Percentiles rank a stretch among this genome's conserved stretches.
Evolutionary conservation across 163 green algal species (phyloP).

Genomic region (Volvox carteri): DNA sequence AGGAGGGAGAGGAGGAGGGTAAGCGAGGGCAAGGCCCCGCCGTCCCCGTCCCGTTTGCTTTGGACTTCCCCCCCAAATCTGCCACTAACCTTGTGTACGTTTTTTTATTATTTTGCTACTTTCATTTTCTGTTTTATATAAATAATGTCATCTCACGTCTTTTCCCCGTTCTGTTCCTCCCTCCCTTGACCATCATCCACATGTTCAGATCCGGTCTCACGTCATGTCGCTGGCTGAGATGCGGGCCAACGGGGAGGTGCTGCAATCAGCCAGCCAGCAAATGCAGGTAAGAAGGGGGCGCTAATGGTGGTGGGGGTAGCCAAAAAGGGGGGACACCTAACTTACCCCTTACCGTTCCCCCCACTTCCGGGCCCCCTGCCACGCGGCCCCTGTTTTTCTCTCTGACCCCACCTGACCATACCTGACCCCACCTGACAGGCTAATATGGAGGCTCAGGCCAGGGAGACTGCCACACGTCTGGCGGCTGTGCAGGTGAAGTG

Average conservation of each 20-base stretch:
- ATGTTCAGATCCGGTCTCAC: not conserved
- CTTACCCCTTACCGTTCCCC: not conserved
- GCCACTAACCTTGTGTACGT: too few species aligned
- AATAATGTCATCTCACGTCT: too few species aligned
- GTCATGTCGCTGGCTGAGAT: slow-evolving; percentile 41
- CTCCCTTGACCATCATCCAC: too few species aligned
- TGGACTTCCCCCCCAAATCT: too few species aligned
- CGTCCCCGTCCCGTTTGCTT: too few species aligned
- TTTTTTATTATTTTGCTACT: too few species aligned
- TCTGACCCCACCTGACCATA: too few species aligned
- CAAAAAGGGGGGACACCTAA: not conserved
- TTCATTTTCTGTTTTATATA: too few species aligned
- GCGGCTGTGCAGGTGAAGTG: slow-evolving; percentile 6
- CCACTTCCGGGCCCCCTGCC: not conserved
- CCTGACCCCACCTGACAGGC: slow-evolving; percentile 3
- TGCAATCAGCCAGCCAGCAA: slow-evolving; percentile 35
- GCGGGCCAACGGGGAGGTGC: slow-evolving; percentile 34
- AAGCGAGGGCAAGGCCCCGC: not conserved
- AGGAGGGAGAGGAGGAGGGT: not conserved
- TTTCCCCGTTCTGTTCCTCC: too few species aligned
- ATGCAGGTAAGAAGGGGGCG: slow-evolving; percentile 36
- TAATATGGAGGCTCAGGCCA: slow-evolving; percentile 29
- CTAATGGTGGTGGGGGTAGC: not conserved
- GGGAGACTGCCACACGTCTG: slow-evolving; percentile 19
- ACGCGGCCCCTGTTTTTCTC: not conserved